phyloP scores from a whole-genome alignment of 768 basidiomycete genomes.

The Glaciozyma antarctica region DNA sequence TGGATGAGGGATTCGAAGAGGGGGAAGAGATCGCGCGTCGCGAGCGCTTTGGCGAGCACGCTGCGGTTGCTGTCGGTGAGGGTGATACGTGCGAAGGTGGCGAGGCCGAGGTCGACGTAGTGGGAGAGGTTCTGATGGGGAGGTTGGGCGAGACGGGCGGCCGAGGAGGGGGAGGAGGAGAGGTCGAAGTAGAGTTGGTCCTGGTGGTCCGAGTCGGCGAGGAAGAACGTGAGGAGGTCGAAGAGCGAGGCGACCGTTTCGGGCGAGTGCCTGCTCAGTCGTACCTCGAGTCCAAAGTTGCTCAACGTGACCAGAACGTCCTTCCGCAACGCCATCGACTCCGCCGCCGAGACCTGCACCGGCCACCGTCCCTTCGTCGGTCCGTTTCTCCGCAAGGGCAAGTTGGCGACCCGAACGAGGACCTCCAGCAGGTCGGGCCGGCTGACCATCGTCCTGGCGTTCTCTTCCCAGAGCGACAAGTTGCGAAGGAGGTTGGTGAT shows the following conservation, averaged over 20 bases:
- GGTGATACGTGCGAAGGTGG: constrained; percentile 69
- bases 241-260: constrained; percentile 6
- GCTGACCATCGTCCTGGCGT: constrained; percentile 55
- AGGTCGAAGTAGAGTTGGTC: constrained; percentile 23
- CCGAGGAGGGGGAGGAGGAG: constrained; percentile 1
- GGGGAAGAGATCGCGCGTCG: constrained; percentile 50
- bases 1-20: constrained; percentile 65
- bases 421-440: constrained; percentile 58
- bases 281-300: constrained; percentile 51
- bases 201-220: constrained; percentile 41
- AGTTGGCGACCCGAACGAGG: constrained; percentile 47
- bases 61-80: constrained; percentile 70
- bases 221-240: constrained; percentile 35
- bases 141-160: constrained; percentile 36
- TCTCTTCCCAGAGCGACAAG: constrained; percentile 64
- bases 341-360: constrained; percentile 56
- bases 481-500: constrained; percentile 77
- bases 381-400: constrained; percentile 10
- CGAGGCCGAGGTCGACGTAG: constrained; percentile 59
- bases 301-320: constrained; percentile 64
- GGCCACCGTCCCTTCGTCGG: constrained; percentile 44
- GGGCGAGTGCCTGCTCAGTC: constrained; percentile 44
- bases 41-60: constrained; percentile 55
- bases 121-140: constrained; percentile 52
- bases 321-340: constrained; percentile 63